Evolutionary conservation across 2,329 filamentous ascomycete species (phyloP).

Genomic region (Zymoseptoria passerinii): DNA sequence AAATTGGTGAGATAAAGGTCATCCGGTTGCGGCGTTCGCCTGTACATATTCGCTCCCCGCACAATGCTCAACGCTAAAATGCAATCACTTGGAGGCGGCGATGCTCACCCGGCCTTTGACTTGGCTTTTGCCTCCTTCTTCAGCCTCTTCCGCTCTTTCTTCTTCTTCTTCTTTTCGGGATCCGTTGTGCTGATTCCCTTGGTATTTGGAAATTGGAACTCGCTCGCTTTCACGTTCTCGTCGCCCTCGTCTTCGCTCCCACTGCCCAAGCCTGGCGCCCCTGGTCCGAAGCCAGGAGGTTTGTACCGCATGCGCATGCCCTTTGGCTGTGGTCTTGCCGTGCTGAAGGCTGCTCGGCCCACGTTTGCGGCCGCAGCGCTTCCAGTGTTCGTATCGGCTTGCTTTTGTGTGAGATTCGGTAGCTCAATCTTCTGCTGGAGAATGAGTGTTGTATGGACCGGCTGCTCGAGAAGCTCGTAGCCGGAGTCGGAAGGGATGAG

Average conservation of each 20-base stretch:
- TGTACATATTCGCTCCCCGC: no score
- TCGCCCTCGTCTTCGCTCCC: constrained; percentile 35
- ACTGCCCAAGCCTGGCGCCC: constrained; percentile 37
- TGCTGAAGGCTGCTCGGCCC: constrained; percentile 43
- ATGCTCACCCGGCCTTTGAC: constrained; percentile 21
- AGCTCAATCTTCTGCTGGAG: constrained; percentile 56
- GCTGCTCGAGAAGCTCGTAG: constrained; percentile 33
- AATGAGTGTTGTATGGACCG: constrained; percentile 54
- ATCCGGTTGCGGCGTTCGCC: no score
- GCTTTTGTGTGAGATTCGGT: constrained; percentile 34
- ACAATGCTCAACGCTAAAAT: no score
- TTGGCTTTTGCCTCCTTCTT: constrained; percentile 29
- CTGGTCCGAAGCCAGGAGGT: constrained; percentile 52
- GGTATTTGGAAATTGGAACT: constrained; percentile 21
- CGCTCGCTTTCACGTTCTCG: constrained; percentile 20
- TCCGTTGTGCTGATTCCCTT: constrained; percentile 27
- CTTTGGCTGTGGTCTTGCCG: constrained; percentile 56
- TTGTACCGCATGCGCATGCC: constrained; percentile 60
- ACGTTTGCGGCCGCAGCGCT: constrained; percentile 35
- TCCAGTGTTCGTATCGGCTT: constrained; percentile 34
- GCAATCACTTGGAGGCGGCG: no score
- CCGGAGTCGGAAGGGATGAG: constrained; percentile 18
- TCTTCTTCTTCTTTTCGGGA: constrained; percentile 25
- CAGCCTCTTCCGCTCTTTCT: constrained; percentile 32
- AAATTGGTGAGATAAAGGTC: no score